phyloP scores from a whole-genome alignment of 139 green algal genomes.

The Ostreobium quekettii region DNA sequence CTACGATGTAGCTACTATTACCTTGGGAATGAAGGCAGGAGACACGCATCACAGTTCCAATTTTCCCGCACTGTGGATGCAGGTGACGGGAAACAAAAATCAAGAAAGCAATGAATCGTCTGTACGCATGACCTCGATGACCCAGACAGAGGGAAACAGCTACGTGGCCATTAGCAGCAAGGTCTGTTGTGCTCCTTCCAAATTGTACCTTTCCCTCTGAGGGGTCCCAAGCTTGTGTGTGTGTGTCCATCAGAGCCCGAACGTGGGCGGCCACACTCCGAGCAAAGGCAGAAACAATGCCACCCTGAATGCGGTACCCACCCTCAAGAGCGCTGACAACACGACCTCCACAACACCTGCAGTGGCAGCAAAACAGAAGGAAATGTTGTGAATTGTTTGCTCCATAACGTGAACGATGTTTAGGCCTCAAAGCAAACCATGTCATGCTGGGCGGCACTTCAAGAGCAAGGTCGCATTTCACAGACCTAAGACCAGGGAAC shows the following conservation, averaged over 20 bases:
- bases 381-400: not conserved
- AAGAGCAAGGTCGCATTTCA: no score
- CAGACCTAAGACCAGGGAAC: not conserved
- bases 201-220: slow-evolving; percentile 5
- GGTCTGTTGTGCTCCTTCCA: no score
- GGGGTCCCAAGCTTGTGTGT: slow-evolving; percentile 22
- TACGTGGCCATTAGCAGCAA: no score
- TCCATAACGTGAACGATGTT: not conserved
- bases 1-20: no score
- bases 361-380: slow-evolving; percentile 16
- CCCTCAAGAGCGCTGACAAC: slow-evolving; percentile 82
- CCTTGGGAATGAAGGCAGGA: no score
- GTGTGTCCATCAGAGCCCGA: slow-evolving; percentile 45
- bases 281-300: slow-evolving; percentile 68
- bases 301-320: slow-evolving; percentile 82
- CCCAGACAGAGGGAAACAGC: no score
- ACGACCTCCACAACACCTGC: slow-evolving; percentile 65
- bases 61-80: no score
- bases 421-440: not conserved
- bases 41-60: no score
- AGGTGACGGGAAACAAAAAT: no score
- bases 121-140: no score
- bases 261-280: slow-evolving; percentile 80
- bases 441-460: no score
- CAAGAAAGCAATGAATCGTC: no score